Base-by-base conservation (phyloP, 2,329 filamentous ascomycete species). In the Cladorrhinum sp. region DNA sequence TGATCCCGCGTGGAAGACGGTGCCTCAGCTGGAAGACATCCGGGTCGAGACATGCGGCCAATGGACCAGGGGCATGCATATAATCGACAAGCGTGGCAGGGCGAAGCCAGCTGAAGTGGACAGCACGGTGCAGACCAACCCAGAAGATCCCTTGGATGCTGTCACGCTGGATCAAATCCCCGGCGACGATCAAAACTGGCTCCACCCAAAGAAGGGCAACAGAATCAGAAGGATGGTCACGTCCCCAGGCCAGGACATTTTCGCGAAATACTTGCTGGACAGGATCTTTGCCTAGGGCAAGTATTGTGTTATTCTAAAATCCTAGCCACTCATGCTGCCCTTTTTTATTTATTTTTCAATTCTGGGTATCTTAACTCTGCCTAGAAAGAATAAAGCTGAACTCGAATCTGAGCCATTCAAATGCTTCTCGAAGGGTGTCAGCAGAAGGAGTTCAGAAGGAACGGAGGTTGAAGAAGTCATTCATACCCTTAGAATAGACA, bases 1-100 rank as follows among this genome's bases (percentile, higher is more conserved):
- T 62, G 77, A 86, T 60, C 78, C 83, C 18, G 75, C 73, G 27
- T 90, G 87, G 87, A 81, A 80, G 72, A 71, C 78, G 16, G 79
- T 83, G 1, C 73, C 77, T 13, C 78, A 81, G 60, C 85, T 80
- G 0, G 89, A 96, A 74, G 95, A 99, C 72, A 88, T 99, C 59
- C 84, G 95, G 20, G 80, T 99, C 45, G 95, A 99, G 77, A 96
- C 92, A 0, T 78, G 84, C 2, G 95, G 93, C 1, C 95, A 98
- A 78, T 99, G 95, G 95, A 96, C 93, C 50, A 82, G 91, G 59
- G 93, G 95, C 1, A 93, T 95, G 87, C 93, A 92, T 70, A 82
- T 98, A 29, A 79, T 92, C 45, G 95, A 99, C 78, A 81, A 86
- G 36, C 83, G 95, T 50, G 75, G 77, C 38, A 77, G 85, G 57